Conservation (phyloP, 495 filamentous ascomycete genomes). For the Xylaria nigripes region DNA sequence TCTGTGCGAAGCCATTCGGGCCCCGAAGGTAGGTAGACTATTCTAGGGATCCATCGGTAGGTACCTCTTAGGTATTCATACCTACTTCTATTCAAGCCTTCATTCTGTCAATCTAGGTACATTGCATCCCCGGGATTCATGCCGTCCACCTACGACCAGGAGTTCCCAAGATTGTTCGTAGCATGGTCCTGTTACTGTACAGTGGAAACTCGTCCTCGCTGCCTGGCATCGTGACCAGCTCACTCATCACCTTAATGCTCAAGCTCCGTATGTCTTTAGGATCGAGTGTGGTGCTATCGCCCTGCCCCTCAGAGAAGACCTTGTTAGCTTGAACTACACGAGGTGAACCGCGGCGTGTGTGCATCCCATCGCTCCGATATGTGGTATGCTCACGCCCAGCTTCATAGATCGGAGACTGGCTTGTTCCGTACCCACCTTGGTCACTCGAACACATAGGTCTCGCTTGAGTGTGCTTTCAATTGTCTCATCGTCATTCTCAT, state of each 20-base stretch:
- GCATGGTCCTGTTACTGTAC: constrained; percentile 13
- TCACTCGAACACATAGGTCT: constrained; percentile 10
- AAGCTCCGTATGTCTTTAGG: constrained; percentile 8
- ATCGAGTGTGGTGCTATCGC: constrained; percentile 5
- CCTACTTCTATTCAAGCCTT: no score
- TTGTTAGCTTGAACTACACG: not conserved
- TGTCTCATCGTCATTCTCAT: not conserved
- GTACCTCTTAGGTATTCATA: no score
- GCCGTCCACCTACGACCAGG: not conserved
- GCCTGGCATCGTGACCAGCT: constrained; percentile 5
- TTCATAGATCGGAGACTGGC: not conserved
- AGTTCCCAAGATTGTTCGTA: not conserved
- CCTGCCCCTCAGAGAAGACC: constrained; percentile 1
- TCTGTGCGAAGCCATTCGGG: no score
- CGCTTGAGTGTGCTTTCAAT: constrained; percentile 5
- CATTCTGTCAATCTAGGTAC: not conserved
- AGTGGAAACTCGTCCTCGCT: constrained; percentile 14
- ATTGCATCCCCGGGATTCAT: no score
- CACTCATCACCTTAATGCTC: constrained; percentile 10
- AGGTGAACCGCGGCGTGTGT: not conserved
- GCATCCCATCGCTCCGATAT: not conserved
- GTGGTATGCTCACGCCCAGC: not conserved
- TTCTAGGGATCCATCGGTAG: no score
- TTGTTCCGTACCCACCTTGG: constrained; percentile 14
- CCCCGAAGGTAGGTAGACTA: no score